phyloP scores from a whole-genome alignment of 768 basidiomycete species.

The Tulasnella sp. region DNA sequence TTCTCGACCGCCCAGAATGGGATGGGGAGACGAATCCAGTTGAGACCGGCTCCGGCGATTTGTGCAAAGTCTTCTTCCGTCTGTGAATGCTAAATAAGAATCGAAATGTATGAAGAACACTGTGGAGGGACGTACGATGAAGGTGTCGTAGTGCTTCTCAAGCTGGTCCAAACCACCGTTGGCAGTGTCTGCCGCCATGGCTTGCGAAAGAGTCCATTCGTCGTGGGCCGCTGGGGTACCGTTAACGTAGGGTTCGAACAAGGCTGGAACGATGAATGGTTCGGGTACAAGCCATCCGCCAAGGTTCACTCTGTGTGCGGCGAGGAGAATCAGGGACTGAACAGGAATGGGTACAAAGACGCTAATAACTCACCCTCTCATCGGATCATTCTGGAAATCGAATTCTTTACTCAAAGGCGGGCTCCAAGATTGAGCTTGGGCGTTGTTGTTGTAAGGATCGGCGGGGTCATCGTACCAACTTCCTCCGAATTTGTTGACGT shows the following conservation, averaged over 20 bases:
- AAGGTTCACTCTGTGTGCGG: slow-evolving; percentile 69
- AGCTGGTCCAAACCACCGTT: slow-evolving; percentile 50
- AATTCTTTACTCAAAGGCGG: slow-evolving; percentile 84
- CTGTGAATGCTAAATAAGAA: slow-evolving; percentile 38
- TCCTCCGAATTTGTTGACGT: slow-evolving; percentile 79
- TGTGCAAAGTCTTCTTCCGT: slow-evolving; percentile 93
- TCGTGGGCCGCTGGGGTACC: slow-evolving; percentile 52
- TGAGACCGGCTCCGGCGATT: slow-evolving; percentile 90
- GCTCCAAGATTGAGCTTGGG: slow-evolving; percentile 74
- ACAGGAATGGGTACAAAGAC: background rate
- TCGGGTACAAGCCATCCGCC: slow-evolving; percentile 78
- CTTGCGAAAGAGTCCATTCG: slow-evolving; percentile 75
- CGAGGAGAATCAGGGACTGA: background rate
- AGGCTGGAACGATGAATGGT: slow-evolving; percentile 54
- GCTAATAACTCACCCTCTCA: slow-evolving; percentile 57
- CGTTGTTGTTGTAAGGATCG: slow-evolving; percentile 81
- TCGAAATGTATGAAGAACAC: slow-evolving; percentile 13
- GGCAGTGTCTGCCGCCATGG: slow-evolving; percentile 65
- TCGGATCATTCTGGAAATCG: slow-evolving; percentile 64
- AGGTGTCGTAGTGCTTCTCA: slow-evolving; percentile 88
- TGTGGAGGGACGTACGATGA: slow-evolving; percentile 58
- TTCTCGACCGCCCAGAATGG: slow-evolving; percentile 91
- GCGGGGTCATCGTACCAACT: slow-evolving; percentile 81
- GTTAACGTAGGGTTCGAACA: slow-evolving; percentile 64
- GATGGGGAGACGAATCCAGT: slow-evolving; percentile 86